Evolutionary conservation across 2,329 filamentous ascomycete genomes (phyloP).

Genomic region (Pseudocercospora ulei): DNA sequence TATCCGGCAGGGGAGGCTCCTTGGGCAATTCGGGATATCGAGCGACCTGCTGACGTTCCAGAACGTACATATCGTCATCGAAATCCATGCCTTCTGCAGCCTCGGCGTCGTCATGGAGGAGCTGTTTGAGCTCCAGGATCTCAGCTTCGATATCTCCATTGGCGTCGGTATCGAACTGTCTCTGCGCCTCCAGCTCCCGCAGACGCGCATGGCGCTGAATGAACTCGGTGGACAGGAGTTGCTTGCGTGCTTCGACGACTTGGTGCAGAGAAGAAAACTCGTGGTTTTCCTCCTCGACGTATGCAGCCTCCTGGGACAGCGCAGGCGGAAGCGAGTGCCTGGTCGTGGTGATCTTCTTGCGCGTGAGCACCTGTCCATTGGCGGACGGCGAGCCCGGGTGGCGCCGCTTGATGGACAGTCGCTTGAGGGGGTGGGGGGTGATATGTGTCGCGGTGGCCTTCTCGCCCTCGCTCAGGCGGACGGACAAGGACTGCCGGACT

Average conservation of each 20-base stretch:
- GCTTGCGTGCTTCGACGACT: slow-evolving; percentile 31
- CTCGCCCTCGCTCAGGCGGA: slow-evolving; percentile 15
- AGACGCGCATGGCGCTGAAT: slow-evolving; percentile 29
- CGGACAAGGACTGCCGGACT: slow-evolving; percentile 18
- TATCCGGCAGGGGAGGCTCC: slow-evolving; percentile 8
- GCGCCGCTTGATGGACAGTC: slow-evolving; percentile 29
- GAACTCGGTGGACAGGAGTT: slow-evolving; percentile 36
- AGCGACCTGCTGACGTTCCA: slow-evolving; percentile 27
- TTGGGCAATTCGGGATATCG: slow-evolving; percentile 26
- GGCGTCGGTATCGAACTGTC: slow-evolving; percentile 5
- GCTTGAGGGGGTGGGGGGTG: slow-evolving; percentile 31
- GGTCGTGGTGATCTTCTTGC: slow-evolving; percentile 23
- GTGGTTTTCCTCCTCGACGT: slow-evolving; percentile 23
- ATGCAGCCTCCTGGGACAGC: slow-evolving; percentile 21
- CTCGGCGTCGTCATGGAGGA: slow-evolving; percentile 29
- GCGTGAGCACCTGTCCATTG: slow-evolving; percentile 15
- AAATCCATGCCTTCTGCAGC: slow-evolving; percentile 10
- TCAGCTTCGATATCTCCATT: slow-evolving; percentile 19
- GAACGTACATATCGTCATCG: slow-evolving; percentile 31
- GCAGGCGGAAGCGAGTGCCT: slow-evolving; percentile 31
- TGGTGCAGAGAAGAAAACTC: slow-evolving; percentile 29
- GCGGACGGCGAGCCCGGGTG: slow-evolving; percentile 28
- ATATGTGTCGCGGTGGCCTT: slow-evolving; percentile 29
- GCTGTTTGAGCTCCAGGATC: slow-evolving; percentile 15
- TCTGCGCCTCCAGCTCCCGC: slow-evolving; percentile 10